phyloP scores from a whole-genome alignment of 192 early-diverging fungal species.

The Phycomyces blakesleeanus region DNA sequence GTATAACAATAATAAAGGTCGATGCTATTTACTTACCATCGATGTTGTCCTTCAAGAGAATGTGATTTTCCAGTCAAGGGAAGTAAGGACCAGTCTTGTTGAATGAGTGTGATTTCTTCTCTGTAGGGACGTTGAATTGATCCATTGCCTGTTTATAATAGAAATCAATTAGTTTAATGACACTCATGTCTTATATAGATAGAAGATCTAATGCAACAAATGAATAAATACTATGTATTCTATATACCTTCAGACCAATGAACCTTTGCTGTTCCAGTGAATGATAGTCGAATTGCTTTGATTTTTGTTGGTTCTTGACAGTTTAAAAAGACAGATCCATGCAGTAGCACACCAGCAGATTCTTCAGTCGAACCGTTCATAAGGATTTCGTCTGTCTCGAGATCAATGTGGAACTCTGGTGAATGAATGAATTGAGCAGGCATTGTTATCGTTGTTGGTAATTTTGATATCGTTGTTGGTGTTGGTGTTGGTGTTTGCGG shows the following conservation, averaged over 20 bases:
- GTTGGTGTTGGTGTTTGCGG: no score
- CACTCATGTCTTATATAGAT: no score
- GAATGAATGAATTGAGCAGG: slow-evolving; percentile 9
- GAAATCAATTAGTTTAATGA: not conserved
- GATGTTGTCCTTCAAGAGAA: slow-evolving; percentile 35
- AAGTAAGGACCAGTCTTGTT: slow-evolving; percentile 54
- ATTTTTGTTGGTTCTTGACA: slow-evolving; percentile 45
- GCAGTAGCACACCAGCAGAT: slow-evolving; percentile 45
- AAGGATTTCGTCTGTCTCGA: slow-evolving; percentile 34
- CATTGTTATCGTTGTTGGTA: no score
- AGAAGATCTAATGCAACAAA: no score
- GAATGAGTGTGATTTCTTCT: slow-evolving; percentile 35
- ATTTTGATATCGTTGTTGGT: not conserved
- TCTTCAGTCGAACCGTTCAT: slow-evolving; percentile 38
- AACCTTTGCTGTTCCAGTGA: slow-evolving; percentile 52
- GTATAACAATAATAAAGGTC: no score
- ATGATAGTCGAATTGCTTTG: slow-evolving; percentile 43
- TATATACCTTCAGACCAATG: slow-evolving; percentile 40
- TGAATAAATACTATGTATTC: not conserved
- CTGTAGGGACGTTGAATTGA: slow-evolving; percentile 23
- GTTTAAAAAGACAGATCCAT: slow-evolving; percentile 47
- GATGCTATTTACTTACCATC: slow-evolving; percentile 32
- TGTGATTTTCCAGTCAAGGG: slow-evolving; percentile 37
- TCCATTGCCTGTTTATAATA: slow-evolving; percentile 1
- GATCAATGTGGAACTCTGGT: slow-evolving; percentile 22